These are phyloP conservation scores for Globisporangium lucens DNA, from an alignment of 352 stramenopile species.

Conservation along the genomic window DNA sequence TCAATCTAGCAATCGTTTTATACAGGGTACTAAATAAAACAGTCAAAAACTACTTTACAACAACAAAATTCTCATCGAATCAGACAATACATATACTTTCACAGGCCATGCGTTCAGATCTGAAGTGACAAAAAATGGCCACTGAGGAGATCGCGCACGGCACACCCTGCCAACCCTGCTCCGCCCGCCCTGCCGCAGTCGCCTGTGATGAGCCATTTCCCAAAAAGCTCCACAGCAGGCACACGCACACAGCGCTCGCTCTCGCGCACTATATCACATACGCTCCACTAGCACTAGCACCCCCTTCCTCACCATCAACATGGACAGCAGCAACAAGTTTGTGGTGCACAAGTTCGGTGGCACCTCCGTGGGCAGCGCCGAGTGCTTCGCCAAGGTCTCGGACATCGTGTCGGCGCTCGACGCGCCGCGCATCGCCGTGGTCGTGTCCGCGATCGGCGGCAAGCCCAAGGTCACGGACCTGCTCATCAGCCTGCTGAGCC, in stretches of 20 bases:
- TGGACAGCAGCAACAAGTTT: slow-evolving; percentile 41
- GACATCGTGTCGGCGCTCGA: slow-evolving; percentile 57
- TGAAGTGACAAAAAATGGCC: slow-evolving; percentile 17
- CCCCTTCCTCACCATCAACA: background rate
- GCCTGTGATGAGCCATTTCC: slow-evolving; percentile 9
- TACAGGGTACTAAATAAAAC: background rate
- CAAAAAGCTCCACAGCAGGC: slow-evolving; percentile 10
- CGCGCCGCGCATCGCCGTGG: slow-evolving; percentile 67
- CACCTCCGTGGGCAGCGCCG: slow-evolving; percentile 91
- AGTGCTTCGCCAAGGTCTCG: slow-evolving; percentile 87
- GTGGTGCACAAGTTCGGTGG: slow-evolving; percentile 98
- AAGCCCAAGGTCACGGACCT: slow-evolving; percentile 97
- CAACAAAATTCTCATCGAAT: background rate
- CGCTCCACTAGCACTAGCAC: background rate
- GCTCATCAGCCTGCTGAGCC: slow-evolving; percentile 88
- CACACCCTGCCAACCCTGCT: no score
- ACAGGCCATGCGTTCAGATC: slow-evolving; percentile 2
- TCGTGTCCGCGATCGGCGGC: slow-evolving; percentile 95
- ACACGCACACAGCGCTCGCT: background rate
- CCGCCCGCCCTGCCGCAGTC: background rate
- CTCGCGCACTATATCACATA: background rate
- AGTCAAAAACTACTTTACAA: background rate
- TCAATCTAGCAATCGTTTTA: background rate
- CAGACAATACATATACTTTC: background rate
- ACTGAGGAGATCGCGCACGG: background rate